Base-by-base conservation (phyloP, 257 asterid species). In the Nicotiana attenuata region DNA sequence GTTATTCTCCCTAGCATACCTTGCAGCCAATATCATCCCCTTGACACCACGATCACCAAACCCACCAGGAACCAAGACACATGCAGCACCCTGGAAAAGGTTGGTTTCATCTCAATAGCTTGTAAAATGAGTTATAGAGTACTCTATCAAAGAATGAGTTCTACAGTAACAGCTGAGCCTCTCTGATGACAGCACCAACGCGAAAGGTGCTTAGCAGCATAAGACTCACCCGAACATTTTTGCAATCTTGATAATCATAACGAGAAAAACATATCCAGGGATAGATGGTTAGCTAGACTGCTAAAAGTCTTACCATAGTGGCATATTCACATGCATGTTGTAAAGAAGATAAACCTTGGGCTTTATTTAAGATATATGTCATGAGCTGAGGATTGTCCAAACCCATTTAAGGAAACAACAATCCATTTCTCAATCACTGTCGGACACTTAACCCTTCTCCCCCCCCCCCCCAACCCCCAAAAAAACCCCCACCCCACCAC, bases 31-130 rank as follows among this genome's bases (percentile, higher is more conserved):
- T 75, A 96, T 85, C 99, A 96, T 96, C 82, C 99, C 99, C 79
- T 84, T 87, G 76, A 96, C 92, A 82, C 99, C 99, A 83, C 98
- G 97, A 84, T 96, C 99, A 82, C 98, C 99, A 83, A 96, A 96
- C 64, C 99, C 99, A 85, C 98, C 98, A 87, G 99, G 99, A 84
- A 96, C 97, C 92, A 96, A 89, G 87, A 96, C 88, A 84, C 99
- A 93, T 41, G 97, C 88, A 56, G 98, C 98, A 55, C 89, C 92
- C 99, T 94, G 89, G 83, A 82, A 8, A 81, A 67, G 56, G 31
- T 16, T 81, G 80, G 53, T 52, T 55, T 75, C 69, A 33, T 29
- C 47, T 31, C 61, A 80, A 83, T 26, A 80, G 17, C 20, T 59
- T 20, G 13, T 71, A 55, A 19, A 59, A 68, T 65, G 65, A 80